Base-by-base conservation (phyloP, 208 protist species). In the Zelonia costaricensis region DNA sequence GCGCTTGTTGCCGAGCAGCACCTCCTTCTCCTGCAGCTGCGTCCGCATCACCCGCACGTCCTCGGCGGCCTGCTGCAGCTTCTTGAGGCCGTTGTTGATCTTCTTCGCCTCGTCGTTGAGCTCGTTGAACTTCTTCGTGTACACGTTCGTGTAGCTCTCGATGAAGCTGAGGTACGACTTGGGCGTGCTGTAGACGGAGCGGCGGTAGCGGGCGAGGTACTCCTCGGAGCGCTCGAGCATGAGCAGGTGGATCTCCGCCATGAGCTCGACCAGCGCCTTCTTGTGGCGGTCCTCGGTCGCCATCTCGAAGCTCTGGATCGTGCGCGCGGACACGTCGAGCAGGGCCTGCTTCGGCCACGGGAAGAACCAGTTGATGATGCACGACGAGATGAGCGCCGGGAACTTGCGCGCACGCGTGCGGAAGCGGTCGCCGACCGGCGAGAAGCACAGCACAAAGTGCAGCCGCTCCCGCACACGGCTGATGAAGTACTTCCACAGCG, bases 281-380 rank as follows among this genome's bases (percentile, higher is more conserved):
- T 96, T 97, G 69, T 89, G 86, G 70, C 92, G 84, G 44, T 91
- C 82, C 12, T 95, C 89, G 5, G 90, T 95, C 6, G 93, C 92
- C 84, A 98, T 97, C 60, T 95, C 78, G 77, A 98, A 97, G 51
- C 67, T 70, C 52, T 80, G 83, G 60, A 98, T 89, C 31, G 90
- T 96, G 52, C 86, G 84, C 23, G 82, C 84, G 9, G 95, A 95
- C 28, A 98, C 97, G 62, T 97, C 91, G 3, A 92, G 62, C 49
- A 99, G 71, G 16, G 95, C 98, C 76, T 98, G 87, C 65, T 96
- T 89, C 15, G 98, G 97, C 98, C 97, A 99, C 47, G 95, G 94
- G 69, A 98, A 96, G 92, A 99, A 99, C 97, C 97, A 99, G 80
- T 99, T 98, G 72, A 99, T 98, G 47, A 96, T 97, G 76, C 96